These are phyloP conservation scores for Sugiyamaella neomexicana DNA, from an alignment of 1,139 yeast species.

Conservation along the genomic window DNA sequence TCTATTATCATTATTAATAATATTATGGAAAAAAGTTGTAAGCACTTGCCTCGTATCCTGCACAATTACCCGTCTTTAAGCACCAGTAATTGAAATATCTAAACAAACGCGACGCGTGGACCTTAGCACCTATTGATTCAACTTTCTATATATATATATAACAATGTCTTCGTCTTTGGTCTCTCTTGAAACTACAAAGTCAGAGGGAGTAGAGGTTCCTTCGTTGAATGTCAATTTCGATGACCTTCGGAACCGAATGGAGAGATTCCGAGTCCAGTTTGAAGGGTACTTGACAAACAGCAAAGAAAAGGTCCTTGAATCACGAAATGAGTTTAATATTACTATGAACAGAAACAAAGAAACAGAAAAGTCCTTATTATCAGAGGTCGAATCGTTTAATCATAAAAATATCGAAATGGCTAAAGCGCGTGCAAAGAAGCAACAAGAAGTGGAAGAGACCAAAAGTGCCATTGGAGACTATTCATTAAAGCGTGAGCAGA, in stretches of 20 bases:
- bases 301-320: slow-evolving; percentile 30
- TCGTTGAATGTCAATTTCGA: slow-evolving; percentile 32
- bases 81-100: neutral
- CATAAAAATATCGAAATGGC: slow-evolving; percentile 30
- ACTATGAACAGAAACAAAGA: slow-evolving; percentile 30
- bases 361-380: slow-evolving; percentile 27
- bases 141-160: too few species aligned
- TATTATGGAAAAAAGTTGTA: too few species aligned
- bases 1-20: too few species aligned
- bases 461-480: slow-evolving; percentile 27
- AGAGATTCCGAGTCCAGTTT: slow-evolving; percentile 31
- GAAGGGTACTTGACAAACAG: slow-evolving; percentile 30
- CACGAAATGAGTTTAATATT: slow-evolving; percentile 29
- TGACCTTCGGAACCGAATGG: slow-evolving; percentile 31
- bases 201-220: slow-evolving; percentile 25
- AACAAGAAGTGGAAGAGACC: slow-evolving; percentile 31
- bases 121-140: too few species aligned
- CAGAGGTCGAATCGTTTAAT: slow-evolving; percentile 31
- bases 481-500: slow-evolving; percentile 28
- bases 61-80: neutral
- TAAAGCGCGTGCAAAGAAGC: slow-evolving; percentile 27
- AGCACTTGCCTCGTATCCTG: too few species aligned
- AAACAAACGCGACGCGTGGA: slow-evolving; percentile 7
- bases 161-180: slow-evolving; percentile 7
- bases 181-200: slow-evolving; percentile 4